Conservation (phyloP, 2,329 filamentous ascomycete species). For the Curvularia lunata region DNA sequence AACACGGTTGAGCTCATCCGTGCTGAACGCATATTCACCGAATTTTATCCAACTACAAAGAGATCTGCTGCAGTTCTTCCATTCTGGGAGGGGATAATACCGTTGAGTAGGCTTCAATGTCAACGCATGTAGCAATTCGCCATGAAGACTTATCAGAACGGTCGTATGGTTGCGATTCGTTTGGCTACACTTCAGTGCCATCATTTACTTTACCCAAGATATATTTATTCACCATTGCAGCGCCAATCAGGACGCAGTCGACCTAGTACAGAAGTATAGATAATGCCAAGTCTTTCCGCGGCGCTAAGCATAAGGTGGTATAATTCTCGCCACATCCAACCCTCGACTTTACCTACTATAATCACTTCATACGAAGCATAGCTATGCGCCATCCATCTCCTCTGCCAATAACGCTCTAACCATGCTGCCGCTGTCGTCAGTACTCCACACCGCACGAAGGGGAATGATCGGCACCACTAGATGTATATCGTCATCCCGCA, state of each 20-base stretch:
- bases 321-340: background rate
- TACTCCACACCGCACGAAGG: conserved; percentile 13
- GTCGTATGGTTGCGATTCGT: background rate
- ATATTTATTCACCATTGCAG: background rate
- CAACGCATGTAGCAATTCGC: background rate
- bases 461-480: conserved; percentile 17
- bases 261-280: background rate
- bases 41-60: no score
- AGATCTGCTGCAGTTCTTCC: background rate
- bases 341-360: background rate
- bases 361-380: background rate
- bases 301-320: background rate
- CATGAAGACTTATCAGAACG: background rate
- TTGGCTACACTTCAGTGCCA: background rate
- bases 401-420: background rate
- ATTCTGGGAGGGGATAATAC: background rate
- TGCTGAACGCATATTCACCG: no score
- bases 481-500: conserved; percentile 23
- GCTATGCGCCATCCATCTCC: background rate
- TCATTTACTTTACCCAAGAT: background rate
- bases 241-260: background rate
- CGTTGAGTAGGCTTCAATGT: background rate
- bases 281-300: background rate
- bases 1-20: no score
- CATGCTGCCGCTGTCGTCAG: background rate